phyloP scores from a whole-genome alignment of 176 grass and related monocot genomes.

The Oryza punctata region DNA sequence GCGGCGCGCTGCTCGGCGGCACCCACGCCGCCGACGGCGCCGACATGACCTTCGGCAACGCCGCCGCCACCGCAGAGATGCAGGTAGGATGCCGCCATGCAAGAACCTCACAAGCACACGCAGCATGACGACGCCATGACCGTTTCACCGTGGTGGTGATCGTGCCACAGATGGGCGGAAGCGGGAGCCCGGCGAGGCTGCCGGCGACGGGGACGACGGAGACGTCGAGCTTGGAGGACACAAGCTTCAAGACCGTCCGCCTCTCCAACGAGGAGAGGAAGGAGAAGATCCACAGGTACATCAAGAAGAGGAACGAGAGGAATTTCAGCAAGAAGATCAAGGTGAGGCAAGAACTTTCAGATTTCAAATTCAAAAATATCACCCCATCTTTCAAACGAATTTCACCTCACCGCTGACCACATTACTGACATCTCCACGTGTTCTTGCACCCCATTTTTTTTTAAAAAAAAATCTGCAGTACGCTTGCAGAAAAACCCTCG shows the following conservation, averaged over 20 bases:
- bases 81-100: slow-evolving; percentile 56
- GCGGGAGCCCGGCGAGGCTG: slow-evolving; percentile 33
- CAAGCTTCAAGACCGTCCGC: slow-evolving; percentile 65
- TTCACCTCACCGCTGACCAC: not conserved
- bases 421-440: slow-evolving; percentile 13
- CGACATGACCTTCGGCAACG: slow-evolving; percentile 43
- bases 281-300: slow-evolving; percentile 95
- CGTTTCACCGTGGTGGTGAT: slow-evolving; percentile 34
- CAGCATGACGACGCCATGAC: not conserved
- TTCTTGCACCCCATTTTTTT: not conserved
- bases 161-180: slow-evolving; percentile 46
- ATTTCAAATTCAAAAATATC: not conserved
- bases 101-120: not conserved
- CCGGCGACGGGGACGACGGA: slow-evolving; percentile 41
- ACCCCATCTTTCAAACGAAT: not conserved
- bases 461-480: slow-evolving; percentile 52
- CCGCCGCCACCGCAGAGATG: slow-evolving; percentile 49
- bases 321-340: slow-evolving; percentile 99
- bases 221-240: slow-evolving; percentile 54
- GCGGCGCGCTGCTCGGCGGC: slow-evolving; percentile 26
- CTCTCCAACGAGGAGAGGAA: slow-evolving; percentile 76
- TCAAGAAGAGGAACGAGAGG: slow-evolving; percentile 89
- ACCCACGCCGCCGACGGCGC: slow-evolving; percentile 13
- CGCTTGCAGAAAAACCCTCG: slow-evolving; percentile 97
- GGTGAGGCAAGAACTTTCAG: slow-evolving; percentile 41